Base-by-base conservation (phyloP, 2,329 filamentous ascomycete genomes). In the Fusarium bulbicola region DNA sequence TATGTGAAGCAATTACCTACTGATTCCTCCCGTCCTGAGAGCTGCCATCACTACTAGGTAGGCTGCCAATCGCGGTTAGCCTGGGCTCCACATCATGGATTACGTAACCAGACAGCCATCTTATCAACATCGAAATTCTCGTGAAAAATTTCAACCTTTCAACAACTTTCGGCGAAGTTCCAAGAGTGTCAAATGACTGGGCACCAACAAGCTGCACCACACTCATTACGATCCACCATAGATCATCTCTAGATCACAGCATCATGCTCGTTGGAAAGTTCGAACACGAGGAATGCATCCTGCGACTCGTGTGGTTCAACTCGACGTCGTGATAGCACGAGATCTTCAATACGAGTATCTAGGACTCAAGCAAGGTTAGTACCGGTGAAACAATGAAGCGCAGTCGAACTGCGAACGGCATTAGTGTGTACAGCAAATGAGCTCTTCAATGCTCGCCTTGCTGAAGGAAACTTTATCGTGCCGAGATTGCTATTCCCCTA, bases 351-450 rank as follows among this genome's bases (percentile, higher is more conserved):
- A 68, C 59, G 63, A 72, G 59, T 54, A 54, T 54, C 49, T 42
- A 16, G 32, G 49, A 37, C 43, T 28, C 49, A 46, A 39, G 36
- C 46, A 66, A 64, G 59, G 68, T 65, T 73, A 53, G 72, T 69
- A 66, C 61, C 8, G 28, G 67, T 74, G 68, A 72, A 64, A 61
- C 54, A 60, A 61, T 72, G 72, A 74, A 75, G 57, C 59, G 65
- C 70, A 73, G 63, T 65, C 56, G 52, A 64, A 68, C 54, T 67
- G 66, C 63, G 64, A 69, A 85, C 80, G 87, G 87, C 87, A 88
- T 88, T 81, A 83, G 87, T 89, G 87, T 89, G 87, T 89, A 88
- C 87, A 87, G 85, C 86, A 85, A 85, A 82, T 86, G 84, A 85
- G 85, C 82, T 81, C 76, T 80, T 80, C 80, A 78, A 82, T 87